phyloP scores from a whole-genome alignment of 106 monocot species.

The Acorus calamus region DNA sequence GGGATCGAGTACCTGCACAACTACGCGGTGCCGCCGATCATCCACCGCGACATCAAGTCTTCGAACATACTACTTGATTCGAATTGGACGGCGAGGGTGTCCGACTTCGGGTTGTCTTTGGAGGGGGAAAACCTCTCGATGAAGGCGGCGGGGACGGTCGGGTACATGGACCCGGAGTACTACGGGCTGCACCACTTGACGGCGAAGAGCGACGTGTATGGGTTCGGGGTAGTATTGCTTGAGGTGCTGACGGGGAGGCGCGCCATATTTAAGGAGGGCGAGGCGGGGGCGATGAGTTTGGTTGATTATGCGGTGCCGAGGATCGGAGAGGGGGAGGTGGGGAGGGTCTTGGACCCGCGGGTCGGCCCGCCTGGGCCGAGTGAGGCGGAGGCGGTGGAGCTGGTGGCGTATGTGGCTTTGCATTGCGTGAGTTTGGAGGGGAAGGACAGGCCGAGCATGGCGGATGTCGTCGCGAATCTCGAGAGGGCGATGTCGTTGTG shows the following conservation, averaged over 20 bases:
- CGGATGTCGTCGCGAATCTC: slow-evolving; percentile 56
- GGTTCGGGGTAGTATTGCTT: too few relatives aligned
- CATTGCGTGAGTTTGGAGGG: slow-evolving; percentile 67
- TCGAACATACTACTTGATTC: slow-evolving; percentile 53
- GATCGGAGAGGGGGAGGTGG: slow-evolving; percentile 44
- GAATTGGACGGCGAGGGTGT: slow-evolving; percentile 18
- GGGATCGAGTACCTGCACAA: slow-evolving; percentile 61
- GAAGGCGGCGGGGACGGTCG: too few relatives aligned
- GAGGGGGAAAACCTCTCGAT: too few relatives aligned
- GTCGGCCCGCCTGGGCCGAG: slow-evolving; percentile 11
- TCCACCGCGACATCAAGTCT: slow-evolving; percentile 87
- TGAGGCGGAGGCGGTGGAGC: slow-evolving; percentile 77
- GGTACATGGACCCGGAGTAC: too few relatives aligned
- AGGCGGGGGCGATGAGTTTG: slow-evolving; percentile 38
- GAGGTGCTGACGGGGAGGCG: too few relatives aligned
- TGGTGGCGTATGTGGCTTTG: slow-evolving; percentile 63
- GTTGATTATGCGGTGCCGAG: slow-evolving; percentile 62
- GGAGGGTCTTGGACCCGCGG: slow-evolving; percentile 40
- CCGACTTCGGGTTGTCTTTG: too few relatives aligned
- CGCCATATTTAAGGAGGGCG: not conserved
- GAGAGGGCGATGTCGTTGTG: slow-evolving; percentile 64
- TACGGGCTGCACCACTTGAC: too few relatives aligned
- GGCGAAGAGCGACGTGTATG: too few relatives aligned
- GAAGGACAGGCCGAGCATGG: slow-evolving; percentile 59
- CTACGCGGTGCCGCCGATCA: slow-evolving; percentile 46